phyloP scores from a whole-genome alignment of 2,329 filamentous ascomycete genomes.

The Metarhizium rileyi region DNA sequence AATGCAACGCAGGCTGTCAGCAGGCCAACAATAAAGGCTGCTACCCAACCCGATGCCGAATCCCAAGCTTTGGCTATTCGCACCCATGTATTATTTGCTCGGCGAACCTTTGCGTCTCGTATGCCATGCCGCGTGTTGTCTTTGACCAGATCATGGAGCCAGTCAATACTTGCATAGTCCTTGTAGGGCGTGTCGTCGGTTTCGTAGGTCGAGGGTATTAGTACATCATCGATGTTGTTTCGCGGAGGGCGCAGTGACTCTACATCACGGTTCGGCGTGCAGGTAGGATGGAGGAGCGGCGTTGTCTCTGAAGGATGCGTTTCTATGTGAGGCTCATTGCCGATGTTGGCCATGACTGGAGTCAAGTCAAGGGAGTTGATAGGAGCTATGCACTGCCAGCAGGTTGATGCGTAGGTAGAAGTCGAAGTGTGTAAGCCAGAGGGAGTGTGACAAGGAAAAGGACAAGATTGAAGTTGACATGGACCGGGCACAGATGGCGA shows the following conservation, averaged over 20 bases:
- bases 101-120: background rate
- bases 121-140: slow-evolving; percentile 40
- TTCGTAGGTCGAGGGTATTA: slow-evolving; percentile 12
- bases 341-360: background rate
- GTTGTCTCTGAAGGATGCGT: background rate
- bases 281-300: background rate
- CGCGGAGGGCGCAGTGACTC: background rate
- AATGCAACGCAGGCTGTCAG: slow-evolving; percentile 47
- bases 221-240: background rate
- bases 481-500: too few relatives aligned
- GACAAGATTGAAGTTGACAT: background rate
- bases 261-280: background rate
- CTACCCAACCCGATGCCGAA: slow-evolving; percentile 44
- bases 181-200: slow-evolving; percentile 50
- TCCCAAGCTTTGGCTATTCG: slow-evolving; percentile 26
- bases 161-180: slow-evolving; percentile 53
- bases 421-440: background rate
- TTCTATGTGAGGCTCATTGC: background rate
- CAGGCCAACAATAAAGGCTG: slow-evolving; percentile 41
- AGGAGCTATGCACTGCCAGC: background rate
- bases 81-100: background rate
- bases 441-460: background rate
- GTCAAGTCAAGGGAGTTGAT: background rate
- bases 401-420: background rate
- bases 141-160: slow-evolving; percentile 51